Evolutionary conservation across 805 yeast species (phyloP).

Genomic region (Saturnispora serradocipensis): DNA sequence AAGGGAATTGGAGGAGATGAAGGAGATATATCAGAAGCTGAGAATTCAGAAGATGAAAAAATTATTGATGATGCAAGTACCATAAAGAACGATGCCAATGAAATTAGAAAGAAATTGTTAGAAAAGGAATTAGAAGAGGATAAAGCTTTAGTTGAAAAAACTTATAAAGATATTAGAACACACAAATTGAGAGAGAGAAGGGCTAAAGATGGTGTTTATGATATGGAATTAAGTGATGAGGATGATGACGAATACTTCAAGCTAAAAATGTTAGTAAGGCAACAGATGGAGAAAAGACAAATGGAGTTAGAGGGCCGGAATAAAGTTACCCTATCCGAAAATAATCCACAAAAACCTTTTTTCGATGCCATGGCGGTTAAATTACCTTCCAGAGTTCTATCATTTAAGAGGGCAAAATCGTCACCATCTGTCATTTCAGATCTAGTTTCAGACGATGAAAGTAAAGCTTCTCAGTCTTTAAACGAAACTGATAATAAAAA

Average conservation of each 20-base stretch:
- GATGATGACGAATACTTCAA: slow-evolving; percentile 42
- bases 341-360: slow-evolving; percentile 13
- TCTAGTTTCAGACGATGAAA: slow-evolving; percentile 17
- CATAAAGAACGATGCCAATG: slow-evolving; percentile 47
- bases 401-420: slow-evolving; percentile 8
- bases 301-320: slow-evolving; percentile 33
- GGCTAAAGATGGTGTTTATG: slow-evolving; percentile 43
- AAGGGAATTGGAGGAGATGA: slow-evolving; percentile 70
- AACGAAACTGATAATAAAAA: slow-evolving; percentile 19
- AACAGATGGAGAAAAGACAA: slow-evolving; percentile 25
- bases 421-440: slow-evolving; percentile 9
- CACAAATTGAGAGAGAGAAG: slow-evolving; percentile 58
- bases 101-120: slow-evolving; percentile 47
- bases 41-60: slow-evolving; percentile 66
- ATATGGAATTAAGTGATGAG: slow-evolving; percentile 63
- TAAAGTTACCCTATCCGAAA: slow-evolving; percentile 4
- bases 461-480: slow-evolving; percentile 3
- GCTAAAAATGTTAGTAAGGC: slow-evolving; percentile 6
- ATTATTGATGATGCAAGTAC: slow-evolving; percentile 67
- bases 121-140: slow-evolving; percentile 56
- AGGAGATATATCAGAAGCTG: slow-evolving; percentile 47
- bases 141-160: slow-evolving; percentile 52
- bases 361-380: slow-evolving; percentile 13
- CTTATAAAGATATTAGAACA: slow-evolving; percentile 61
- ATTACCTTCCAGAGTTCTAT: slow-evolving; percentile 10